phyloP scores from a whole-genome alignment of 495 filamentous ascomycete genomes.

The Cladorrhinum samala region DNA sequence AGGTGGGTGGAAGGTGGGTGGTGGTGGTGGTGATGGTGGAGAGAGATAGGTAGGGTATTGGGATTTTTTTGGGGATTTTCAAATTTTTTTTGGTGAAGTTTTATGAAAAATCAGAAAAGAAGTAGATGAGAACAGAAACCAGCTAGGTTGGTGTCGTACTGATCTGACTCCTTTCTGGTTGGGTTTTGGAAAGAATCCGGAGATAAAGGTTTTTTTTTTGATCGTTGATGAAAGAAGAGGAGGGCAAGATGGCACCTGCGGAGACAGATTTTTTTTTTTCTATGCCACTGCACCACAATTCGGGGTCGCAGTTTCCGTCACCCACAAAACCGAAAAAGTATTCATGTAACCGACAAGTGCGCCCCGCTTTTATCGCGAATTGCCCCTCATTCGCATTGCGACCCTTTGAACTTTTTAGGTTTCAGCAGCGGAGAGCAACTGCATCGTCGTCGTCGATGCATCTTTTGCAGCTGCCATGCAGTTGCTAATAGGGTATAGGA shows the following conservation, averaged over 20 bases:
- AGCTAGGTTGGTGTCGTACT: slow-evolving; percentile 25
- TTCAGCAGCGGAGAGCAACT: neutral
- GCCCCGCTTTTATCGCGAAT: neutral
- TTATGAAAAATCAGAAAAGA: slow-evolving; percentile 31
- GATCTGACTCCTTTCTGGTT: slow-evolving; percentile 30
- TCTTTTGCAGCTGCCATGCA: too few relatives aligned
- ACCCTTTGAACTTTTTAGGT: neutral
- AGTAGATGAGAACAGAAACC: slow-evolving; percentile 28
- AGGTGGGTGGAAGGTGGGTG: neutral
- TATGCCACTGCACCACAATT: neutral
- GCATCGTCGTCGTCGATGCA: too few relatives aligned
- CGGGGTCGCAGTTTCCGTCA: slow-evolving; percentile 4
- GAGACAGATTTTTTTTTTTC: slow-evolving; percentile 29
- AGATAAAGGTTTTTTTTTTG: slow-evolving; percentile 25
- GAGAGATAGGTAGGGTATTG: slow-evolving; percentile 21
- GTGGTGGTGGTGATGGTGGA: slow-evolving; percentile 8
- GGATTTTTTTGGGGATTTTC: slow-evolving; percentile 43
- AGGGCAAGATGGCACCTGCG: slow-evolving; percentile 22
- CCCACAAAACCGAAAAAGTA: slow-evolving; percentile 10
- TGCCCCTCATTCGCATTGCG: neutral
- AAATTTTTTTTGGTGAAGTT: slow-evolving; percentile 42
- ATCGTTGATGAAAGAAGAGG: slow-evolving; percentile 23
- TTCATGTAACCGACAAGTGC: slow-evolving; percentile 13
- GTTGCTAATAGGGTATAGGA: too few relatives aligned
- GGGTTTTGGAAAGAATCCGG: slow-evolving; percentile 21